Evolutionary conservation across 129 eudicot genomes (phyloP).

Genomic region (Chrysanthemum seticuspe): DNA sequence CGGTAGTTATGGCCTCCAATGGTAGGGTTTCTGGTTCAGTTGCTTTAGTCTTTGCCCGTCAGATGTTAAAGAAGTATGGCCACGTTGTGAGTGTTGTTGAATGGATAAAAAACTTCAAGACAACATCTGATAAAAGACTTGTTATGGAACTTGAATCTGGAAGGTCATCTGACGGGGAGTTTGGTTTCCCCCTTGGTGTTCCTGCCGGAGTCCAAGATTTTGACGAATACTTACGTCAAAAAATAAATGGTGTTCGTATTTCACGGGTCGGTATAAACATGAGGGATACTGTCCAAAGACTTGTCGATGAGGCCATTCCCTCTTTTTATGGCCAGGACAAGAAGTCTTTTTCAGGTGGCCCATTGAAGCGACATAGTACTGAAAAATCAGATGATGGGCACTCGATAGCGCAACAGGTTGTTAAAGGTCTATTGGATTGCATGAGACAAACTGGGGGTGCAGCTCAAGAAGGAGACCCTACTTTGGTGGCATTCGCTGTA

Average conservation of each 20-base stretch:
- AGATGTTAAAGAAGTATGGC: constrained; percentile 72
- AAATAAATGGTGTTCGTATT: constrained; percentile 69
- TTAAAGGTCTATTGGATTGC: constrained; percentile 79
- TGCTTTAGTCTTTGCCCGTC: constrained; percentile 66
- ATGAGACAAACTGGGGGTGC: constrained; percentile 99
- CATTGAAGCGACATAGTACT: constrained; percentile 43
- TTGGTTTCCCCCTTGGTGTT: constrained; percentile 72
- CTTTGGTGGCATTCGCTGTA: constrained; percentile 85
- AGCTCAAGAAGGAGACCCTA: constrained; percentile 99
- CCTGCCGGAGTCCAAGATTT: constrained; percentile 89
- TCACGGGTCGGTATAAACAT: constrained; percentile 85
- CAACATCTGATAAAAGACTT: constrained; percentile 71
- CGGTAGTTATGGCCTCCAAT: constrained; percentile 58
- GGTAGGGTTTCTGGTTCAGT: constrained; percentile 74
- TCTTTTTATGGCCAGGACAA: constrained; percentile 69
- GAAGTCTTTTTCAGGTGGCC: constrained; percentile 51
- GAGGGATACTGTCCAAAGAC: constrained; percentile 77
- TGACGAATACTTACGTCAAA: constrained; percentile 82
- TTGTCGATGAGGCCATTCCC: constrained; percentile 65
- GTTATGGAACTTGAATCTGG: constrained; percentile 81
- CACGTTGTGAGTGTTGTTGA: constrained; percentile 65
- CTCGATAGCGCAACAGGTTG: constrained; percentile 68
- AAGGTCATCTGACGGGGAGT: constrained; percentile 69
- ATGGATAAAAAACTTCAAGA: constrained; percentile 77
- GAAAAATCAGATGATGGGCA: constrained; percentile 74